Conservation (phyloP, 352 stramenopile species). For the Pseudoperonospora humuli region DNA sequence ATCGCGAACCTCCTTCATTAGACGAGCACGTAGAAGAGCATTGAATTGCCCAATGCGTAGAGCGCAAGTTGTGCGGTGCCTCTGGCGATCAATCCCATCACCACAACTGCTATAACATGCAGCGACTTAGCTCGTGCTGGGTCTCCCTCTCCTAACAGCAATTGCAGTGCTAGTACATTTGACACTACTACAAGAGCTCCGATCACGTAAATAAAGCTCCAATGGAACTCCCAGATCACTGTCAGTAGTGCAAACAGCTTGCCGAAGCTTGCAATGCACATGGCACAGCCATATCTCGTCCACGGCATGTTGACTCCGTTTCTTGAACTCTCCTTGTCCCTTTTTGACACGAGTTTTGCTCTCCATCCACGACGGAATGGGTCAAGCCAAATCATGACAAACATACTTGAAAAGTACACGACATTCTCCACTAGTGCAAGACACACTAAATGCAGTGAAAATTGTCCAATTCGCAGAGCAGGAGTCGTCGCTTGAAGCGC, state of each 20-base stretch:
- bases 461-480: constrained; percentile 57
- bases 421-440: constrained; percentile 67
- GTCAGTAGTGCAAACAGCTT: constrained; percentile 80
- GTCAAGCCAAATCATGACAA: constrained; percentile 43
- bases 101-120: constrained; percentile 35
- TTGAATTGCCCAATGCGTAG: constrained; percentile 63
- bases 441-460: constrained; percentile 69
- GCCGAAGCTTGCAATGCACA: constrained; percentile 78
- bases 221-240: constrained; percentile 84
- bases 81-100: constrained; percentile 29
- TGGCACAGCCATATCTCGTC: constrained; percentile 42
- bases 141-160: constrained; percentile 50
- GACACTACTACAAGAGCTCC: constrained; percentile 63
- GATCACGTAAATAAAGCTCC: constrained; percentile 80
- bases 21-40: constrained; percentile 68
- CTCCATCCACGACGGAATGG: constrained; percentile 47
- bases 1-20: constrained; percentile 15
- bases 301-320: constrained; percentile 9
- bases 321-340: background rate
- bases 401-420: constrained; percentile 44
- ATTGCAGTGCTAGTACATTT: constrained; percentile 61
- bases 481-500: constrained; percentile 31
- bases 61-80: constrained; percentile 42
- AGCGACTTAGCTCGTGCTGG: constrained; percentile 24
- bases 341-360: constrained; percentile 18